phyloP scores from a whole-genome alignment of 352 stramenopile genomes.

The Globisporangium cederbergense region DNA sequence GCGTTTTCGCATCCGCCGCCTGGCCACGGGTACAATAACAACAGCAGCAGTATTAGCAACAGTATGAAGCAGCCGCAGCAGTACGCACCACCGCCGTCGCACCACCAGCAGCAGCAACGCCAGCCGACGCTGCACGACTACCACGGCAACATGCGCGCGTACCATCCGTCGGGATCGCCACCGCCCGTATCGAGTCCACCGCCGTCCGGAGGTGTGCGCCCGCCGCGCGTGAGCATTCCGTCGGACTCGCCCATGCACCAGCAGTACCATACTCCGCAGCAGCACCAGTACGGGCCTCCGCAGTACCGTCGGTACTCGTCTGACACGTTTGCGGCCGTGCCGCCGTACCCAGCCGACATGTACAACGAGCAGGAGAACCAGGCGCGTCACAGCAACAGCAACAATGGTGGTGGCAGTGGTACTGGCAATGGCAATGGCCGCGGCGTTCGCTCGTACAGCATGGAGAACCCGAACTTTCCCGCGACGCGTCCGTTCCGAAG shows the following conservation, averaged over 20 bases:
- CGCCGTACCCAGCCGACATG: constrained; percentile 58
- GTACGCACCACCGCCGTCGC: constrained; percentile 29
- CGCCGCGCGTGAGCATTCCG: constrained; percentile 66
- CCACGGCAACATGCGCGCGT: constrained; percentile 51
- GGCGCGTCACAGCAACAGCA: constrained; percentile 30
- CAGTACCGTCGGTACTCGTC: constrained; percentile 73
- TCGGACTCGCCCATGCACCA: constrained; percentile 67
- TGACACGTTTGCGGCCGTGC: constrained; percentile 49
- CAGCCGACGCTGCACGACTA: constrained; percentile 46
- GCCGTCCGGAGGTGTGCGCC: constrained; percentile 35
- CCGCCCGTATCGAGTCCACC: constrained; percentile 37
- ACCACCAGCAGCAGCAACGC: constrained; percentile 47
- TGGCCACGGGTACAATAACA: neutral
- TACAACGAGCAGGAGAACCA: constrained; percentile 59
- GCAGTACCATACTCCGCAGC: constrained; percentile 32
- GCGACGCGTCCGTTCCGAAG: constrained; percentile 58
- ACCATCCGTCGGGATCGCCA: constrained; percentile 31
- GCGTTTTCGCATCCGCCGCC: constrained; percentile 25
- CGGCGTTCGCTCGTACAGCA: constrained; percentile 68
- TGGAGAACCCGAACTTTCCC: constrained; percentile 62
- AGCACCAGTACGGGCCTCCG: constrained; percentile 28
- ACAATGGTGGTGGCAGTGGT: constrained; percentile 17
- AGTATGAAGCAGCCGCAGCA: constrained; percentile 32
- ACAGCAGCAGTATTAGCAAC: constrained; percentile 20
- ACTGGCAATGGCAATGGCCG: constrained; percentile 28